These are phyloP conservation scores for Scleromitrula shiraiana DNA, from an alignment of 2,329 filamentous ascomycete species.

Conservation along the genomic window DNA sequence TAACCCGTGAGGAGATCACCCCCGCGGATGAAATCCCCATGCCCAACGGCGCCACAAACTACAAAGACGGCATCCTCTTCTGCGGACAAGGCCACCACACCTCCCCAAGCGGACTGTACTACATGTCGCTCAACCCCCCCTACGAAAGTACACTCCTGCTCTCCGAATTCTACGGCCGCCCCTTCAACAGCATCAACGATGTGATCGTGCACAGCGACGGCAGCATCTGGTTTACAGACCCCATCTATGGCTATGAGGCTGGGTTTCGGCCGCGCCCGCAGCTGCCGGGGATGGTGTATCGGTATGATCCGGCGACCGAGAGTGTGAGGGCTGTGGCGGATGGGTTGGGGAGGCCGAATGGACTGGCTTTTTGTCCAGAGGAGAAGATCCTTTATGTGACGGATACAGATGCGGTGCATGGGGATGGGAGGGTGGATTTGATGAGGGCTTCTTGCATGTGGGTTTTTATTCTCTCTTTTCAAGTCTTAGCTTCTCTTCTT, in stretches of 20 bases:
- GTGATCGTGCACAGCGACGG: conserved; percentile 42
- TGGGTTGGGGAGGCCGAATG: conserved; percentile 47
- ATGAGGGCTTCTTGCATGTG: conserved; percentile 26
- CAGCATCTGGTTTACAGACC: conserved; percentile 55
- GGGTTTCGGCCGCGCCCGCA: conserved; percentile 46
- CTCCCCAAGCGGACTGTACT: conserved; percentile 10
- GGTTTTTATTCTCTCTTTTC: conserved; percentile 8
- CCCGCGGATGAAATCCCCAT: conserved; percentile 3
- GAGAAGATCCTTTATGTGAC: conserved; percentile 45
- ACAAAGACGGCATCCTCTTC: conserved; percentile 13
- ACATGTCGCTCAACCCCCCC: conserved; percentile 9
- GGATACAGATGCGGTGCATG: conserved; percentile 33
- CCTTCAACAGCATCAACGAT: conserved; percentile 53
- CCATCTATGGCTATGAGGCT: conserved; percentile 49
- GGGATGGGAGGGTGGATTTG: conserved; percentile 31
- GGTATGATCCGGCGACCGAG: conserved; percentile 41
- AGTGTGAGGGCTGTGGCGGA: conserved; percentile 48
- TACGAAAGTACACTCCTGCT: conserved; percentile 35
- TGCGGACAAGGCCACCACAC: conserved; percentile 13
- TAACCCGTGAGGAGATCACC: neutral
- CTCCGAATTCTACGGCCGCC: conserved; percentile 51
- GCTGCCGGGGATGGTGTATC: conserved; percentile 50
- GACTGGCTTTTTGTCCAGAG: conserved; percentile 47
- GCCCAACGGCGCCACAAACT: conserved; percentile 10
- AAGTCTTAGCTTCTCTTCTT: too few relatives aligned